Conservation (phyloP, 441 rosid species). For the Adansonia rubrostipa region DNA sequence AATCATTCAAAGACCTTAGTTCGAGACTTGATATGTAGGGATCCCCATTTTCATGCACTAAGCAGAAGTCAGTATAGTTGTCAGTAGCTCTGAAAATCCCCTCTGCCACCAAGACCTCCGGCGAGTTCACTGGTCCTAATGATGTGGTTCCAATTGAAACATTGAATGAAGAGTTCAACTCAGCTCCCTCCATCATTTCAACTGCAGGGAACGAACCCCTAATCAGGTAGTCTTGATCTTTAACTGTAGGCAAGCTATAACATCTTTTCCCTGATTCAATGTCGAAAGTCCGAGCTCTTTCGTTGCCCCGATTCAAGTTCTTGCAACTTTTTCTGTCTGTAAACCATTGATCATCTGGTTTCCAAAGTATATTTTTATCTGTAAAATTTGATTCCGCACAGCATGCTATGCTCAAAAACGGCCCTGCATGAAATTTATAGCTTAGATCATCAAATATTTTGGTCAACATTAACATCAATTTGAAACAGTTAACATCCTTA, state of each 20-base stretch:
- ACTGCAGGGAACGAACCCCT: constrained; percentile 47
- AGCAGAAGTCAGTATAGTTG: constrained; percentile 50
- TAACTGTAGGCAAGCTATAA: constrained; percentile 45
- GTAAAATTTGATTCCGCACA: constrained; percentile 45
- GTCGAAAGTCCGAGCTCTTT: constrained; percentile 45
- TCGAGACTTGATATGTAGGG: constrained; percentile 62
- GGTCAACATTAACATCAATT: not conserved
- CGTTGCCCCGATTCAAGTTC: constrained; percentile 29
- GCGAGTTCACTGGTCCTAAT: constrained; percentile 41
- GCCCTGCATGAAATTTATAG: constrained; percentile 44
- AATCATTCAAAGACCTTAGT: constrained; percentile 49
- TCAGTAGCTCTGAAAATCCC: constrained; percentile 50
- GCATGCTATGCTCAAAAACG: constrained; percentile 59
- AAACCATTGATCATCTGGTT: constrained; percentile 49
- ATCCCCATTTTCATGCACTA: constrained; percentile 42
- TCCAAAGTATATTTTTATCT: constrained; percentile 42
- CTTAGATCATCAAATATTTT: not conserved
- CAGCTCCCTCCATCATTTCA: constrained; percentile 22
- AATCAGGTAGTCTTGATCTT: constrained; percentile 50
- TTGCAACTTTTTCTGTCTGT: constrained; percentile 42
- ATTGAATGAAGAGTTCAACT: constrained; percentile 31
- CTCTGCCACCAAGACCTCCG: constrained; percentile 43
- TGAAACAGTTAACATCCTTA: not conserved
- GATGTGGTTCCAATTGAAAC: constrained; percentile 49
- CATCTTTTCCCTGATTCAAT: constrained; percentile 55